Conservation (phyloP, 202 grass and related monocot genomes). For the Cymbopogon flexuosus region DNA sequence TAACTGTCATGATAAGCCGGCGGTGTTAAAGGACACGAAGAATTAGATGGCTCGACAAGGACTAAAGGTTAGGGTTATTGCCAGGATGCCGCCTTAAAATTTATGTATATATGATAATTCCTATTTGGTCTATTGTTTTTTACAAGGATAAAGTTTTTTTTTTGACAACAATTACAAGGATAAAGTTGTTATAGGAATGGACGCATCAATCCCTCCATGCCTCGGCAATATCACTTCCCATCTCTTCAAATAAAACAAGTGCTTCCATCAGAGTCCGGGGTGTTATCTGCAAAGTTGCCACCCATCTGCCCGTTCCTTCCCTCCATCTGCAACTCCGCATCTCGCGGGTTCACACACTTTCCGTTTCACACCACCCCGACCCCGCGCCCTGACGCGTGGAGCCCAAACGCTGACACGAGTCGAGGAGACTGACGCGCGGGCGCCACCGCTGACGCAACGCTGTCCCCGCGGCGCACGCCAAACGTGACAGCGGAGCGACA, state of each 20-base stretch:
- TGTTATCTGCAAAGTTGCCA: neutral
- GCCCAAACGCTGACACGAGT: neutral
- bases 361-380: neutral
- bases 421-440: neutral
- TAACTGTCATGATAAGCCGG: too few species aligned
- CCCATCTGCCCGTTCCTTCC: neutral
- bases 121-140: neutral
- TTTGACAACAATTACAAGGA: too few species aligned
- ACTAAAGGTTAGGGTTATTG: neutral
- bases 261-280: neutral
- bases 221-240: neutral
- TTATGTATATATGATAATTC: neutral
- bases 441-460: neutral
- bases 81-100: neutral
- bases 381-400: neutral
- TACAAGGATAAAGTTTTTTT: too few species aligned
- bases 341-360: neutral
- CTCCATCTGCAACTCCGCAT: neutral
- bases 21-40: too few species aligned
- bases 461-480: neutral
- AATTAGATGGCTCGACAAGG: too few species aligned
- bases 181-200: neutral
- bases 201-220: neutral
- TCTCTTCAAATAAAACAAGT: neutral
- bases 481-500: neutral